Evolutionary conservation across 106 monocot genomes (phyloP).

Genomic region (Alisma plantagoaquatica): DNA sequence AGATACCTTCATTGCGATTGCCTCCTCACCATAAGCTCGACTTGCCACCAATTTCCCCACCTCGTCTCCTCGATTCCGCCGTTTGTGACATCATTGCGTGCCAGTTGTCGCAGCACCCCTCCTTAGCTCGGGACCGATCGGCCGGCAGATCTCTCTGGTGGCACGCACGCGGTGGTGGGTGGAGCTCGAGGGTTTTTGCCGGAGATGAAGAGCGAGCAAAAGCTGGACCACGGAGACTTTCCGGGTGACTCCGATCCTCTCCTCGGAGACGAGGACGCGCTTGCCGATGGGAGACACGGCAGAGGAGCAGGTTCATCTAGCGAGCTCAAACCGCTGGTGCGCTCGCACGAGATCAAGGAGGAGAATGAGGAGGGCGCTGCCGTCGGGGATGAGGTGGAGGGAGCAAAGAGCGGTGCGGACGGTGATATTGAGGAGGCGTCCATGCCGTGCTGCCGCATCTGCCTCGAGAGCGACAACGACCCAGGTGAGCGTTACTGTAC

Average conservation of each 20-base stretch:
- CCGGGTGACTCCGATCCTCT: constrained; percentile 59
- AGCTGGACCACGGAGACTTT: neutral
- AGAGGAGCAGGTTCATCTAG: neutral
- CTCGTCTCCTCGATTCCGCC: too few relatives aligned
- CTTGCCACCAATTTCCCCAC: too few relatives aligned
- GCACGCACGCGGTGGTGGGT: too few relatives aligned
- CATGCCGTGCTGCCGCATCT: constrained; percentile 71
- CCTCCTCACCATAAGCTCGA: too few relatives aligned
- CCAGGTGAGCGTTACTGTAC: constrained; percentile 25
- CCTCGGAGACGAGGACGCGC: constrained; percentile 12
- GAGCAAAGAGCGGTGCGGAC: neutral
- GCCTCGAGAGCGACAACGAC: constrained; percentile 66
- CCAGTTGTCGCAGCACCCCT: too few relatives aligned
- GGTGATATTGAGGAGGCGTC: constrained; percentile 47
- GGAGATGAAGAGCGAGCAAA: neutral
- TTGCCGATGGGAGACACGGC: too few relatives aligned
- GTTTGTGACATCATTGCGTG: too few relatives aligned
- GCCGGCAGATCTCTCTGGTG: too few relatives aligned
- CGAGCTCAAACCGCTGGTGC: constrained; percentile 13
- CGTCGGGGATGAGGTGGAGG: constrained; percentile 32
- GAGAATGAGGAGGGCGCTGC: constrained; percentile 9
- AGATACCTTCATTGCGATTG: too few relatives aligned
- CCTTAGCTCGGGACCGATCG: too few relatives aligned
- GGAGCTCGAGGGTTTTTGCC: too few relatives aligned
- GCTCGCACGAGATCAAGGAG: constrained; percentile 24